Evolutionary conservation across 164 flowering plant species (phyloP), one percentile per base, ranked within the genome.

Genomic region (Annona squamosa): DNA sequence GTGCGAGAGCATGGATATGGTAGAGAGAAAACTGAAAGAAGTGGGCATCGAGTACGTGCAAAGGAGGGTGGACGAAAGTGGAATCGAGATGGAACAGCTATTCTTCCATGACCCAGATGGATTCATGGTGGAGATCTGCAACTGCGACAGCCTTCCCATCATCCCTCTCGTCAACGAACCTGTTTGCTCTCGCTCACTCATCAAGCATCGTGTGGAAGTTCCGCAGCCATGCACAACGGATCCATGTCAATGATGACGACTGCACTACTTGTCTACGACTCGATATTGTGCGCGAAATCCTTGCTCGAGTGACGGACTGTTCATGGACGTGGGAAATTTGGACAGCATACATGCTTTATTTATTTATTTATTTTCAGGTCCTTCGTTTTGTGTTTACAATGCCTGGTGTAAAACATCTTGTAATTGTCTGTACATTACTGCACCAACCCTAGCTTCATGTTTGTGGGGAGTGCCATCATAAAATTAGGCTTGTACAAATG

Each of bases 31-130:
- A 77, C 81, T 92, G 81, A 80, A 72, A 70, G 91, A 87, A 45
- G 88, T 89, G 93, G 85, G 70, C 19, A 83, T 90, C 0, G 41
- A 83, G 1, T 79, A 82, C 76, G 82, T 79, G 75, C 70, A 86
- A 48, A 77, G 84, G 4, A 67, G 67, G 61, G 97, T 92, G 9
- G 90, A 88, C 65, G 95, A 90, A 82, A 89, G 93, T 0, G 91
- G 97, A 2, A 80, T 89, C 44, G 67, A 80, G 10, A 91, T 91
- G 17, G 91, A 90, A 18, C 97, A 91, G 73, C 72, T 91, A 17
- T 91, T 91, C 82, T 91, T 91, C 84, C 97, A 91, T 47, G 97
- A 91, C 75, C 97, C 97, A 3, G 94, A 91, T 74, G 97, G 97
- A 1, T 90, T 87, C 89, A 91, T 91, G 97, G 79, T 91, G 57